Evolutionary conservation across 2,329 filamentous ascomycete genomes (phyloP), one percentile per base, ranked within the genome.

Genomic region (Claviceps arundinis): DNA sequence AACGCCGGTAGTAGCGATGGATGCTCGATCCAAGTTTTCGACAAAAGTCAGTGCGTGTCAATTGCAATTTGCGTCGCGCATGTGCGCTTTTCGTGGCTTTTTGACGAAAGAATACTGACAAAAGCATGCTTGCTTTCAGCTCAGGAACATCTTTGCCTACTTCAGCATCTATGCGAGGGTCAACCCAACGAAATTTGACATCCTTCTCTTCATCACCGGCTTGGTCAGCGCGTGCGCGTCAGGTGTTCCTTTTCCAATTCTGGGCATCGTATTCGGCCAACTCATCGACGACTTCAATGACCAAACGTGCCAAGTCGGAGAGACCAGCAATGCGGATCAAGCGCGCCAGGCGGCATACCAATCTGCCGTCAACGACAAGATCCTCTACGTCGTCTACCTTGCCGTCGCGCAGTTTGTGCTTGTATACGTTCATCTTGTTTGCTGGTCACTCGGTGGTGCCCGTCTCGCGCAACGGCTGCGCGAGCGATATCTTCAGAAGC

Each of bases 391-490:
- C 30, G 72, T 82, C 4, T 82, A 81, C 59, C 68, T 84, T 37
- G 75, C 76, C 14, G 75, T 82, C 52, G 80, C 73, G 11, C 72
- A 76, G 51, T 81, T 84, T 54, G 69, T 73, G 45, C 63, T 74
- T 50, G 79, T 82, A 53, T 84, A 82, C 61, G 63, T 70, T 48
- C 74, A 83, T 58, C 70, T 77, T n/a, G 67, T 73, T 13, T 82
- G 75, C 60, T 83, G 78, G 78, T 77, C 69, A 53, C 64, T 82
- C 53, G 68, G 70, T 52, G 77, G 78, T 41, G 76, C 77, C 57
- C 73, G 79, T 1, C 66, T 84, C 5, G 74, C 76, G 22, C 76
- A 78, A 57, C 69, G 79, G 24, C 64, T 83, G 37, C 74, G 80
- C 37, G 74, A 78, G 54, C 67, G 62, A 19, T 82, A 82, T 56